phyloP scores from a whole-genome alignment of 2,329 filamentous ascomycete genomes.

The Nemania sp. region DNA sequence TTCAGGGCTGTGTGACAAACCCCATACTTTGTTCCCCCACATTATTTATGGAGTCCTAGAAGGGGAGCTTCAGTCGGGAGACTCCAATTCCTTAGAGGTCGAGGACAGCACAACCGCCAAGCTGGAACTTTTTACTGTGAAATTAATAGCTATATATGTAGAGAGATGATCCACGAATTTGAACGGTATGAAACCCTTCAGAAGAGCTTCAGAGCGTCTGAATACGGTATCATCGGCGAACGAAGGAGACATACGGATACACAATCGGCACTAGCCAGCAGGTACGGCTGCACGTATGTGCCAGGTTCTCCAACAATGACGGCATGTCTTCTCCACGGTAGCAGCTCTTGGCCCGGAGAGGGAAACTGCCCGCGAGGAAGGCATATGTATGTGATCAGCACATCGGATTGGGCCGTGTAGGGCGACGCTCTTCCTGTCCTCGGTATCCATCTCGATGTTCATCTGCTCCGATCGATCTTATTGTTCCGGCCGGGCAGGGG shows the following conservation, averaged over 20 bases:
- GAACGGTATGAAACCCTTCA: no score
- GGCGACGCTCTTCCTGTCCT: background rate
- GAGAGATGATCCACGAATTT: no score
- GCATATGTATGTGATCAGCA: background rate
- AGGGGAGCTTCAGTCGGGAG: background rate
- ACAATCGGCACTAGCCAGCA: conserved; percentile 5
- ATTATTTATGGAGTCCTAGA: background rate
- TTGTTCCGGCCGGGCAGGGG: background rate
- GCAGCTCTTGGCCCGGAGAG: conserved; percentile 8
- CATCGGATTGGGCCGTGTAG: background rate
- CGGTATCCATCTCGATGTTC: background rate
- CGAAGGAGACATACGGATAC: background rate
- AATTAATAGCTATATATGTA: no score
- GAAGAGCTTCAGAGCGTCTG: background rate
- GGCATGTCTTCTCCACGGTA: conserved; percentile 15
- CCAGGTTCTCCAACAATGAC: conserved; percentile 19
- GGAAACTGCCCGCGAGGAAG: background rate
- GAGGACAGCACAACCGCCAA: no score
- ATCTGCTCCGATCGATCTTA: background rate
- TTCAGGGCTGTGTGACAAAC: no score
- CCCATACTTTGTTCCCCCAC: background rate
- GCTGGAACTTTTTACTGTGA: no score
- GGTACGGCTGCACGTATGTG: conserved; percentile 2
- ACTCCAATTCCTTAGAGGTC: no score
- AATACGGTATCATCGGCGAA: background rate